These are phyloP conservation scores for Russula vinacea DNA, from an alignment of 768 basidiomycete genomes.

Conservation along the genomic window DNA sequence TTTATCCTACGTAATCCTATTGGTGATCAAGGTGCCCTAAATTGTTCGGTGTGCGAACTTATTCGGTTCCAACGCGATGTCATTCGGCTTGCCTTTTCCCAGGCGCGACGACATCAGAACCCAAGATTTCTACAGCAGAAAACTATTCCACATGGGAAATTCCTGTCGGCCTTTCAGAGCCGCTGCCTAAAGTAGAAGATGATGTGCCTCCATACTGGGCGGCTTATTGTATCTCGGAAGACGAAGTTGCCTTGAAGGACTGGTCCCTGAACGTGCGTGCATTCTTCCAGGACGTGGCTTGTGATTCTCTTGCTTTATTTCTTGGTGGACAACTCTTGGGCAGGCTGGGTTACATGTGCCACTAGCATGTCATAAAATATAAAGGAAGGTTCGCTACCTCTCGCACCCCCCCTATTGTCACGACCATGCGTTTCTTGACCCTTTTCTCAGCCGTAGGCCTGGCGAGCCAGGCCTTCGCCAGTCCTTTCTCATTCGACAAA, in stretches of 20 bases:
- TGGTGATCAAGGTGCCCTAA: background rate
- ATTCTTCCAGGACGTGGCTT: background rate
- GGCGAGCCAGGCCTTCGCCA: slow-evolving; percentile 8
- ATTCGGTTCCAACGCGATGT: background rate
- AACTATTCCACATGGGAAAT: background rate
- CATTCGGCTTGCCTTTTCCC: background rate
- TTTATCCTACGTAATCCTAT: background rate
- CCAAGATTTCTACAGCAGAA: no score
- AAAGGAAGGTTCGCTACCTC: background rate
- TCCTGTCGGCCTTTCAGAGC: background rate
- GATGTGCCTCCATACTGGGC: background rate
- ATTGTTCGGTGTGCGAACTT: background rate
- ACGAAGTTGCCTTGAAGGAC: background rate
- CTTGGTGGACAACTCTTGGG: background rate
- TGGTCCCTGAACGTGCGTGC: background rate
- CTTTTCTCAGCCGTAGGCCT: slow-evolving; percentile 12
- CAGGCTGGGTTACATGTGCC: background rate
- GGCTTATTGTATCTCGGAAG: background rate
- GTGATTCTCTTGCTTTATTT: slow-evolving; percentile 1
- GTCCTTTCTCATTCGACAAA: slow-evolving; percentile 1
- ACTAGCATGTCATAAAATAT: background rate
- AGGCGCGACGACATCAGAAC: background rate
- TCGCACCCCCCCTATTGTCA: background rate
- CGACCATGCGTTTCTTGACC: slow-evolving; percentile 14
- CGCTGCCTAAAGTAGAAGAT: background rate